These are phyloP conservation scores for Microdochium bolleyi DNA, from an alignment of 2,329 filamentous ascomycete species.

Conservation along the genomic window DNA sequence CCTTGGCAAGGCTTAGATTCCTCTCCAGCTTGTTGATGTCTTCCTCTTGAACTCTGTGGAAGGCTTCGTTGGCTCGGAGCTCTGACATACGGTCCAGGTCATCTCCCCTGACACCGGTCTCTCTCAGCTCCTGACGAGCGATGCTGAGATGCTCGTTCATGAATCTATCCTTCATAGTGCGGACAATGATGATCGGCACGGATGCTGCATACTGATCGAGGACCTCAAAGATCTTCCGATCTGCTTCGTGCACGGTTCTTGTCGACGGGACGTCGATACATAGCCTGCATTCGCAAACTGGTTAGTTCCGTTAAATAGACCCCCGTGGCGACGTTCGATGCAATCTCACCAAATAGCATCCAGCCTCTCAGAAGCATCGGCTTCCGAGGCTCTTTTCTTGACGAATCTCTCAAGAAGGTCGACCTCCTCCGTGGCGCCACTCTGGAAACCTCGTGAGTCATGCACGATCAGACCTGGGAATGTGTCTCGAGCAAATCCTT, in stretches of 20 bases:
- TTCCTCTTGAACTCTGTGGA: slow-evolving; percentile 8
- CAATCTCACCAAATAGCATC: slow-evolving; percentile 16
- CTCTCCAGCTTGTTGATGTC: slow-evolving; percentile 12
- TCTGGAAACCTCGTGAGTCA: slow-evolving; percentile 17
- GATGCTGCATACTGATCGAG: slow-evolving; percentile 9
- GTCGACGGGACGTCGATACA: slow-evolving; percentile 13
- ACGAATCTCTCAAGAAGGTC: slow-evolving; percentile 14
- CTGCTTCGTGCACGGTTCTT: slow-evolving; percentile 13
- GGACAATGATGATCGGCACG: slow-evolving; percentile 14
- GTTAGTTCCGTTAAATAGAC: too few species aligned
- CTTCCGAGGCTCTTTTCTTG: slow-evolving; percentile 9
- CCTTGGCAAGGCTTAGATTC: slow-evolving; percentile 8
- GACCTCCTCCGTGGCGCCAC: slow-evolving; percentile 12
- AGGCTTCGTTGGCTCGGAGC: slow-evolving; percentile 9
- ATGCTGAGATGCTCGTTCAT: slow-evolving; percentile 13
- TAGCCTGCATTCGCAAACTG: too few species aligned
- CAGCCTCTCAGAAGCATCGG: slow-evolving; percentile 7
- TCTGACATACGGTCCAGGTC: slow-evolving; percentile 8
- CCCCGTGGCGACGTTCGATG: slow-evolving; percentile 1
- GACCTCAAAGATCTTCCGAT: slow-evolving; percentile 13
- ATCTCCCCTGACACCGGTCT: slow-evolving; percentile 4
- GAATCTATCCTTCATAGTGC: slow-evolving; percentile 17
- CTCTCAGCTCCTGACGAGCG: slow-evolving; percentile 7
- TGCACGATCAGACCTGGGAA: slow-evolving; percentile 17
- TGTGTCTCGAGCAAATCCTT: slow-evolving; percentile 16